phyloP scores from a whole-genome alignment of 495 filamentous ascomycete genomes.

The Aspergillus haitiensis region DNA sequence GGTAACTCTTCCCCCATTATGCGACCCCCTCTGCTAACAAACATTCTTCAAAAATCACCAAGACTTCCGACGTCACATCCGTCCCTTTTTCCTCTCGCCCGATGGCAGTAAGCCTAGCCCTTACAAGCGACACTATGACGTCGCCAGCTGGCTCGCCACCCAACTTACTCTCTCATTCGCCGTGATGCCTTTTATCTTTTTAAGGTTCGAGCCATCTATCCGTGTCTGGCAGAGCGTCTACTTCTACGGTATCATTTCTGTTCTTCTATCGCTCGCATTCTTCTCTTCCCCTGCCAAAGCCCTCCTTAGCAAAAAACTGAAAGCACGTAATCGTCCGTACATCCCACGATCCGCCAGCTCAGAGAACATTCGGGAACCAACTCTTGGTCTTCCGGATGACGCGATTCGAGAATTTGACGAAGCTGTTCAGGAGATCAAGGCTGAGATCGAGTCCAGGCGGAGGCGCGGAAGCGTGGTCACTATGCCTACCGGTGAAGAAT shows the following conservation, averaged over 20 bases:
- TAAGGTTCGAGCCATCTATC: slow-evolving; percentile 65
- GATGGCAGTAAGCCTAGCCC: slow-evolving; percentile 63
- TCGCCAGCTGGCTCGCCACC: slow-evolving; percentile 74
- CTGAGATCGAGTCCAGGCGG: slow-evolving; percentile 63
- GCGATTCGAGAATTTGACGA: slow-evolving; percentile 76
- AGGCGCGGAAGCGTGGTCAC: slow-evolving; percentile 51
- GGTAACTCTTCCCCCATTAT: neutral
- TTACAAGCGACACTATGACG: slow-evolving; percentile 83
- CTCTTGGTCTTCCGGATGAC: slow-evolving; percentile 77
- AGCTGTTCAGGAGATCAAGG: slow-evolving; percentile 70
- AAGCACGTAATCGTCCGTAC: slow-evolving; percentile 52
- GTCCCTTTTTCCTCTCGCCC: slow-evolving; percentile 88
- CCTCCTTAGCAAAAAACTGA: slow-evolving; percentile 58
- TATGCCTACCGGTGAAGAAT: slow-evolving; percentile 48
- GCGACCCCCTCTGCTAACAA: neutral
- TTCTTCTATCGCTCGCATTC: slow-evolving; percentile 63
- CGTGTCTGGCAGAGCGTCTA: slow-evolving; percentile 82
- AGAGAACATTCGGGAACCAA: slow-evolving; percentile 48
- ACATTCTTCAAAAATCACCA: neutral
- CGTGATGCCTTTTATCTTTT: slow-evolving; percentile 78
- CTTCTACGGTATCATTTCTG: slow-evolving; percentile 77
- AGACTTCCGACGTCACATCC: slow-evolving; percentile 87
- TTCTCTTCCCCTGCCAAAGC: slow-evolving; percentile 77
- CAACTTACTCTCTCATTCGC: slow-evolving; percentile 82
- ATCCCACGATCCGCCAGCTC: slow-evolving; percentile 30